Base-by-base conservation (phyloP, 768 basidiomycete genomes). In the Lactarius deliciosus region DNA sequence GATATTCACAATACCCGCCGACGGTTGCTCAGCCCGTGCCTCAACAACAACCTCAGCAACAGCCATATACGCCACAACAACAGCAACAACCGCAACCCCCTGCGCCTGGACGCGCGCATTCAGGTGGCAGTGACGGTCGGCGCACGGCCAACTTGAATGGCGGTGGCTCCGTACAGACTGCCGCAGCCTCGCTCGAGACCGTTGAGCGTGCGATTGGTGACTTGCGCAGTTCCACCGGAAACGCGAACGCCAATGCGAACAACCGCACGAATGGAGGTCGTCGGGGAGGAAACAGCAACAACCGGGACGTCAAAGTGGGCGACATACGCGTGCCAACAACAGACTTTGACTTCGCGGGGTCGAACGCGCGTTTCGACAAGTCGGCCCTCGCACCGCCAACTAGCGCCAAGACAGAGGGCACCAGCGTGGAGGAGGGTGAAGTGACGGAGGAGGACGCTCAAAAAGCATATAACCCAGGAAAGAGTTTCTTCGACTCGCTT, bases 321-420 rank as follows among this genome's bases (percentile, higher is more conserved):
- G 81, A 82, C 25, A 64, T 83, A n/a, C 77, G 78, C 40, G 89
- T 94, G 0, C 92, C 92, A 0, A 74, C 80, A 1, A 86, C 86
- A 0, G 92, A 94, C 74, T 94, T 94, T 73, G 92, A 94, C 78
- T 95, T 94, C 75, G 79, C 84, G 74, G 82, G 81, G 64, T 84
- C 85, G 63, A 95, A 94, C 70, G 88, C 89, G 3, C 86, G 86
- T 61, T 94, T 94, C 71, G 90, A 93, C 78, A 93, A 94, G 75
- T 78, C 84, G 11, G 83, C 87, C 16, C 64, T 86, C 20, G 73
- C 73, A 22, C 68, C 70, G 63, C 45, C 64, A 72, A 65, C 70
- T 64, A 57, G 73, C 36, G 72, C 74, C 25, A 28, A 75, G 70
- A 10, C 71, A 41, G 45, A 74, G 69, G n/a, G 67, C 69, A 32